Conservation (phyloP, 2,329 filamentous ascomycete genomes). For the Aspergillus costaricaensis region DNA sequence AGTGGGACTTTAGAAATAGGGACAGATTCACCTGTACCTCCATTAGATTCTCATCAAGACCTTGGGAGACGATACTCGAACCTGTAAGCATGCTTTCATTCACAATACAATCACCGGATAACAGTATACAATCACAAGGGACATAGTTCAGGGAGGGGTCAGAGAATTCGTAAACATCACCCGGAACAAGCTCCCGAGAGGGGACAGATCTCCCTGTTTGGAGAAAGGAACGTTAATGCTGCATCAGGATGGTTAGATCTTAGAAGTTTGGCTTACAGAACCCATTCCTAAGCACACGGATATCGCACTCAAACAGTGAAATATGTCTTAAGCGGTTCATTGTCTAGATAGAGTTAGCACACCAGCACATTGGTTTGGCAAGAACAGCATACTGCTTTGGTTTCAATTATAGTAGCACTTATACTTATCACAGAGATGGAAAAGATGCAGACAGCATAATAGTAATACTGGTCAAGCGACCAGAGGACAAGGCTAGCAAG, state of each 20-base stretch:
- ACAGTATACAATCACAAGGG: slow-evolving; percentile 85
- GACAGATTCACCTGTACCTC: slow-evolving; percentile 75
- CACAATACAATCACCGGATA: slow-evolving; percentile 95
- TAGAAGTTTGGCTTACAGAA: slow-evolving; percentile 67
- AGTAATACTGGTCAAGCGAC: slow-evolving; percentile 96
- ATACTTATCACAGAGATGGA: slow-evolving; percentile 93
- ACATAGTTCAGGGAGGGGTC: slow-evolving; percentile 87
- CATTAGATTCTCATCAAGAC: slow-evolving; percentile 21
- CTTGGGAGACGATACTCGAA: slow-evolving; percentile 27
- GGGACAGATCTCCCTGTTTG: slow-evolving; percentile 76
- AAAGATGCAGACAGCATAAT: slow-evolving; percentile 94
- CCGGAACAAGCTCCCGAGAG: slow-evolving; percentile 87
- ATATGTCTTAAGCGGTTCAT: slow-evolving; percentile 90
- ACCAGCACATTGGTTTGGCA: slow-evolving; percentile 2
- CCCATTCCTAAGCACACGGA: slow-evolving; percentile 87
- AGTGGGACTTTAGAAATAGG: slow-evolving; percentile 91
- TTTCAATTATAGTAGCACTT: slow-evolving; percentile 84
- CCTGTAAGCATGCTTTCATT: slow-evolving; percentile 98
- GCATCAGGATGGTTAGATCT: no score
- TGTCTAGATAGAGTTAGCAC: slow-evolving; percentile 55
- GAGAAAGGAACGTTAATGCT: background rate
- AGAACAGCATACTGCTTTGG: slow-evolving; percentile 65
- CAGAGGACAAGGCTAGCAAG: slow-evolving; percentile 90
- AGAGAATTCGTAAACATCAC: slow-evolving; percentile 94
- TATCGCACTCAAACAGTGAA: slow-evolving; percentile 91